phyloP scores from a whole-genome alignment of 2,329 filamentous ascomycete genomes.

The Diplodia mutila region DNA sequence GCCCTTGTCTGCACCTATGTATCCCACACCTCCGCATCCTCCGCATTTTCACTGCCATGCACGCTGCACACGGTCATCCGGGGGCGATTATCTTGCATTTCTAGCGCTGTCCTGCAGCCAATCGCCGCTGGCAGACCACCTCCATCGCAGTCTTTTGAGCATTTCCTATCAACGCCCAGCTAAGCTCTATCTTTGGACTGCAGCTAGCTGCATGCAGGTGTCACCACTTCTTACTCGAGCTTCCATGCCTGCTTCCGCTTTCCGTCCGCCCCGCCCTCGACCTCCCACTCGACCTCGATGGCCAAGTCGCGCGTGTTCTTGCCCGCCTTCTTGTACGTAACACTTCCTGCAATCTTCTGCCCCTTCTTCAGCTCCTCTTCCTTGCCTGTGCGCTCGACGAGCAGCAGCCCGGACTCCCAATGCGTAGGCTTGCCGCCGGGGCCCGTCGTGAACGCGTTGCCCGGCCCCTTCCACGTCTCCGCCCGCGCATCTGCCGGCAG shows the following conservation, averaged over 20 bases:
- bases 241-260: constrained; percentile 37
- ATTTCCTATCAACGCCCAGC: too few species aligned
- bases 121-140: not conserved
- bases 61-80: not conserved
- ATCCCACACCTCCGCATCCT: not conserved
- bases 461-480: constrained; percentile 61
- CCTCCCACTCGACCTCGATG: constrained; percentile 46
- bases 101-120: constrained; percentile 7
- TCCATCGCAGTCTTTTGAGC: not conserved
- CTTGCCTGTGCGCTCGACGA: constrained; percentile 65
- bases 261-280: constrained; percentile 31
- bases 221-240: constrained; percentile 39
- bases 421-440: constrained; percentile 78
- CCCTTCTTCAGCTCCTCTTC: constrained; percentile 55
- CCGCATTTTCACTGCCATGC: not conserved
- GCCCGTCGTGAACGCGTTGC: constrained; percentile 77
- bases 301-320: constrained; percentile 45
- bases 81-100: constrained; percentile 14
- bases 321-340: constrained; percentile 70
- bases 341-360: constrained; percentile 65
- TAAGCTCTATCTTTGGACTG: constrained; percentile 24
- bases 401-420: constrained; percentile 83
- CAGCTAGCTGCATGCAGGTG: constrained; percentile 32
- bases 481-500: constrained; percentile 58
- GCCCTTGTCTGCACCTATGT: too few species aligned